Evolutionary conservation across 2,329 filamentous ascomycete species (phyloP).

Genomic region (Cordyceps militaris): DNA sequence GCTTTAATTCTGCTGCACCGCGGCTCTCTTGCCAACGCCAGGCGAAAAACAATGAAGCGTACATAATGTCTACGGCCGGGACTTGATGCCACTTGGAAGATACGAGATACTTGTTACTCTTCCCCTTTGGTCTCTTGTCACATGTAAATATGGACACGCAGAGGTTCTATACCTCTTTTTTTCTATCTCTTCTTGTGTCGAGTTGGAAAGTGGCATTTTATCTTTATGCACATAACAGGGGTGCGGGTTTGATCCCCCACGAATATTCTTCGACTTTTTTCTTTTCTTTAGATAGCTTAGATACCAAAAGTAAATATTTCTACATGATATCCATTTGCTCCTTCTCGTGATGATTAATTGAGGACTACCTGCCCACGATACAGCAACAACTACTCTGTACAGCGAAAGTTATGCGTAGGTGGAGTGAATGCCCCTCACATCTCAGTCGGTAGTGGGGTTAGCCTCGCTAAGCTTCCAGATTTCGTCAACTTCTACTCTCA

Average conservation of each 20-base stretch:
- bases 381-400: no score
- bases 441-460: neutral
- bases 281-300: slow-evolving; percentile 19
- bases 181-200: neutral
- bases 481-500: neutral
- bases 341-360: no score
- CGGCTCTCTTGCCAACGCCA: neutral
- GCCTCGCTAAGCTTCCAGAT: neutral
- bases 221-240: slow-evolving; percentile 10
- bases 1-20: neutral
- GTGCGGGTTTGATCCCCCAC: slow-evolving; percentile 1
- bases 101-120: neutral
- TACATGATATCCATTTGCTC: neutral
- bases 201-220: slow-evolving; percentile 8
- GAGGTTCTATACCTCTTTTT: neutral
- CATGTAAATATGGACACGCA: slow-evolving; percentile 7
- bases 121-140: neutral
- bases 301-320: slow-evolving; percentile 18
- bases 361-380: no score
- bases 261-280: slow-evolving; percentile 8
- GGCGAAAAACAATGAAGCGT: neutral
- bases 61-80: slow-evolving; percentile 7
- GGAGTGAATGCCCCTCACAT: neutral
- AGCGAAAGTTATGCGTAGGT: no score
- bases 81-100: neutral